These are phyloP conservation scores for Ormosia semicastrata DNA, from an alignment of 306 rosid genomes.

Conservation along the genomic window DNA sequence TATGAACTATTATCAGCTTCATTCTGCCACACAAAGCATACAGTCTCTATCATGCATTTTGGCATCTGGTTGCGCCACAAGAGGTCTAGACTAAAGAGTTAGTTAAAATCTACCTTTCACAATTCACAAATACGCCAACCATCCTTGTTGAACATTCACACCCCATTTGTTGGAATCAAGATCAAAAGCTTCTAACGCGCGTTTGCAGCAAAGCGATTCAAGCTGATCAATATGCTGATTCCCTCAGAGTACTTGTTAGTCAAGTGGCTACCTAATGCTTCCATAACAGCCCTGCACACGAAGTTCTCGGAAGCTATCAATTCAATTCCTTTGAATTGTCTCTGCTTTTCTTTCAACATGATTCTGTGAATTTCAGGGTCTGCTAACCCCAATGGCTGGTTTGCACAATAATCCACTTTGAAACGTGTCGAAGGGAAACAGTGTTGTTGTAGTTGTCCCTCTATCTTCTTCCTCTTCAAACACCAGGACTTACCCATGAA, in stretches of 20 bases:
- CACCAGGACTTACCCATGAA: slow-evolving; percentile 54
- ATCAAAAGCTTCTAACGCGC: slow-evolving; percentile 63
- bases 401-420: slow-evolving; percentile 62
- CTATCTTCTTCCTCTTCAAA: slow-evolving; percentile 50
- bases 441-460: background rate
- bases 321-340: slow-evolving; percentile 75
- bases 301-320: slow-evolving; percentile 84
- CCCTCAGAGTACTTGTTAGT: slow-evolving; percentile 89
- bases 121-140: background rate
- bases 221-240: slow-evolving; percentile 64
- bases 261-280: slow-evolving; percentile 84
- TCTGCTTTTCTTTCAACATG: slow-evolving; percentile 72
- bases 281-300: slow-evolving; percentile 88
- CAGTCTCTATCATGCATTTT: background rate
- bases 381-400: slow-evolving; percentile 55
- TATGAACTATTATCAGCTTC: background rate
- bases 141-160: slow-evolving; percentile 57
- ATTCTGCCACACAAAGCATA: background rate
- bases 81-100: background rate
- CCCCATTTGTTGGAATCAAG: slow-evolving; percentile 67
- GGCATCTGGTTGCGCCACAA: background rate
- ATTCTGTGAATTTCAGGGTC: slow-evolving; percentile 70
- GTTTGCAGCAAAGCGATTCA: slow-evolving; percentile 66
- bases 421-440: slow-evolving; percentile 36
- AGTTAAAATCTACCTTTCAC: slow-evolving; percentile 6